Evolutionary conservation across 371 early-diverging fungal genomes (phyloP).

Genomic region (Mortierella sp.): DNA sequence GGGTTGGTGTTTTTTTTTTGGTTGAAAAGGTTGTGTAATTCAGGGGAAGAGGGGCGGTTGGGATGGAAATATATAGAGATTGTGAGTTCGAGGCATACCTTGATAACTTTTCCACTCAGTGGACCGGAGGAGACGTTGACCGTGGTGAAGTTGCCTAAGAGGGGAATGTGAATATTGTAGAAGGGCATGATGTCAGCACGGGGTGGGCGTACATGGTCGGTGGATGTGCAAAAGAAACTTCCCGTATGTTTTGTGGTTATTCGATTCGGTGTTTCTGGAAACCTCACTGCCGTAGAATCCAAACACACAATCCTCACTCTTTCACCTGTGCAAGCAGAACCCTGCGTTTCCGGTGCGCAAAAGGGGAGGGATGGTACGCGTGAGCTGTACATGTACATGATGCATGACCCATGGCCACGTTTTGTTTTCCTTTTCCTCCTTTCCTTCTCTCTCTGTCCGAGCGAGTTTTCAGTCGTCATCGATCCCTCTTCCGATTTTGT

Average conservation of each 20-base stretch:
- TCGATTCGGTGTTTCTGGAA: not conserved
- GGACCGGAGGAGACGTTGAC: slow-evolving; percentile 20
- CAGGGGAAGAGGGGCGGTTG: not conserved
- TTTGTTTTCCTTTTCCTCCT: not conserved
- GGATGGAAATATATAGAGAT: not conserved
- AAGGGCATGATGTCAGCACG: not conserved
- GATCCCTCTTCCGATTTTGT: not conserved
- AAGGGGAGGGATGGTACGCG: not conserved
- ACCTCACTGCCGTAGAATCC: not conserved
- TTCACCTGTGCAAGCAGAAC: not conserved
- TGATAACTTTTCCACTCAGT: slow-evolving; percentile 44
- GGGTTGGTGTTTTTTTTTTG: not conserved
- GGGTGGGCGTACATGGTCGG: not conserved
- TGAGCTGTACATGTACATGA: slow-evolving; percentile 6
- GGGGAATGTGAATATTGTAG: slow-evolving; percentile 6
- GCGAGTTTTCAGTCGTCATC: not conserved
- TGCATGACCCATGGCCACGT: slow-evolving; percentile 14
- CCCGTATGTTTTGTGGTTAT: slow-evolving; percentile 5
- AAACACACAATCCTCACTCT: not conserved
- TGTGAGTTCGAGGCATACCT: slow-evolving; percentile 25
- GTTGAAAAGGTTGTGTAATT: not conserved
- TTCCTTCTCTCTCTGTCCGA: not conserved
- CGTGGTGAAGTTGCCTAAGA: slow-evolving; percentile 7
- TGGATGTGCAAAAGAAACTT: not conserved
- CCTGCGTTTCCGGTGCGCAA: not conserved